These are phyloP conservation scores for Backusella mclennaniae DNA, from an alignment of 192 early-diverging fungal species.

Conservation along the genomic window DNA sequence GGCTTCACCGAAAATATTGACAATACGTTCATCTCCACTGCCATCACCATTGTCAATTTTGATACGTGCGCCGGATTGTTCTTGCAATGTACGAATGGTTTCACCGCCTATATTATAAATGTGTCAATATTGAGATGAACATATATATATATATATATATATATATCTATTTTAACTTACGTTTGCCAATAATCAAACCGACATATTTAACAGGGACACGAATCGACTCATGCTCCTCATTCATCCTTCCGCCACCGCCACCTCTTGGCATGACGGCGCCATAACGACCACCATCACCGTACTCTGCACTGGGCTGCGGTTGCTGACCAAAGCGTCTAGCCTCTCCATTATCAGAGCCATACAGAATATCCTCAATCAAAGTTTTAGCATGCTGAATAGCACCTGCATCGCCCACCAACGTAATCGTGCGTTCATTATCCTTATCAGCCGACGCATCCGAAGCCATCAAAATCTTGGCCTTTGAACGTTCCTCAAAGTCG, in stretches of 20 bases:
- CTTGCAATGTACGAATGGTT: conserved; percentile 57
- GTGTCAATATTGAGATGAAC: background rate
- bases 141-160: no score
- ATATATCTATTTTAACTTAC: background rate
- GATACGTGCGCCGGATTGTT: conserved; percentile 61
- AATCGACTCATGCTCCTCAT: conserved; percentile 47
- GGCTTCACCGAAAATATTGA: conserved; percentile 45
- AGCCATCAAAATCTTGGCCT: conserved; percentile 69
- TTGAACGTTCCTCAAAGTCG: conserved; percentile 63
- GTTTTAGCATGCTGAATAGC: conserved; percentile 68
- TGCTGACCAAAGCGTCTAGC: background rate
- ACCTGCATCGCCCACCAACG: conserved; percentile 66
- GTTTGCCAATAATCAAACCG: conserved; percentile 51
- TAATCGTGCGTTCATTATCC: conserved; percentile 53
- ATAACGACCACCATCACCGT: conserved; percentile 7
- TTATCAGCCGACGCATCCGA: conserved; percentile 46
- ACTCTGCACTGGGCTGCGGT: background rate
- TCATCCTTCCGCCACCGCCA: background rate
- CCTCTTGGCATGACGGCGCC: conserved; percentile 9
- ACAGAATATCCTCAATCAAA: conserved; percentile 77
- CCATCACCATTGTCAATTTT: conserved; percentile 48
- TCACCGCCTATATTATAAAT: conserved; percentile 54
- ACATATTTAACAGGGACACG: conserved; percentile 59
- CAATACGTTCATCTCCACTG: conserved; percentile 42
- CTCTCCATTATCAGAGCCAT: conserved; percentile 17